phyloP scores from a whole-genome alignment of 2,329 filamentous ascomycete species.

The Dryadomyces sulphureus region DNA sequence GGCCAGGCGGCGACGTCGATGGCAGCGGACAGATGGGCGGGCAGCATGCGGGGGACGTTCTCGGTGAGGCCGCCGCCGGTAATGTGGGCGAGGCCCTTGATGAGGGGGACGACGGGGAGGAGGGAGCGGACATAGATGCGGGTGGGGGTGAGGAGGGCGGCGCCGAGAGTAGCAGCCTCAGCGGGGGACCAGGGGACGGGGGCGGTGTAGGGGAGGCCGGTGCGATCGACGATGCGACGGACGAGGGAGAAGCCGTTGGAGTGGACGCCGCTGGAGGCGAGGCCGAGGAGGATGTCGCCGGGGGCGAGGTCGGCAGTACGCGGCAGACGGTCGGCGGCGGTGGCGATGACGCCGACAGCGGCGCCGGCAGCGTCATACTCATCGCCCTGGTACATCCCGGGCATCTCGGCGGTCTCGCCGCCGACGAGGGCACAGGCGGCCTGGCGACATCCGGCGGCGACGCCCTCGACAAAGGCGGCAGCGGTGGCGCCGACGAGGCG shows the following conservation, averaged over 20 bases:
- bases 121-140: slow-evolving; percentile 83
- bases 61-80: slow-evolving; percentile 87
- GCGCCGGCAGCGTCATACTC: slow-evolving; percentile 91
- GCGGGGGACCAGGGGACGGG: slow-evolving; percentile 50
- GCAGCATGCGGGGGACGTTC: slow-evolving; percentile 91
- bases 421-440: slow-evolving; percentile 86
- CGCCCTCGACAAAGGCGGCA: slow-evolving; percentile 77
- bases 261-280: slow-evolving; percentile 77
- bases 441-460: slow-evolving; percentile 73
- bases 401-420: slow-evolving; percentile 97
- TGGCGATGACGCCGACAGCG: slow-evolving; percentile 66
- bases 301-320: slow-evolving; percentile 58
- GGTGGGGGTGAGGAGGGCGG: slow-evolving; percentile 73
- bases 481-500: slow-evolving; percentile 66
- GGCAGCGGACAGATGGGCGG: slow-evolving; percentile 59
- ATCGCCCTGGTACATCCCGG: slow-evolving; percentile 74
- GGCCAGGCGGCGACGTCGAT: slow-evolving; percentile 67
- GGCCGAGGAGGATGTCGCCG: slow-evolving; percentile 75
- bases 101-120: slow-evolving; percentile 45
- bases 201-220: slow-evolving; percentile 56
- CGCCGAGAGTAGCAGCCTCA: slow-evolving; percentile 45
- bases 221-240: slow-evolving; percentile 66
- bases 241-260: slow-evolving; percentile 98
- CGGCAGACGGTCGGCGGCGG: slow-evolving; percentile 55
- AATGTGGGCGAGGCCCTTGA: slow-evolving; percentile 94